Percentiles rank a stretch among this genome's conserved stretches.
phyloP scores from a whole-genome alignment of 1,284 basidiomycete genomes.

The Neotropicomus parvogracilis region DNA sequence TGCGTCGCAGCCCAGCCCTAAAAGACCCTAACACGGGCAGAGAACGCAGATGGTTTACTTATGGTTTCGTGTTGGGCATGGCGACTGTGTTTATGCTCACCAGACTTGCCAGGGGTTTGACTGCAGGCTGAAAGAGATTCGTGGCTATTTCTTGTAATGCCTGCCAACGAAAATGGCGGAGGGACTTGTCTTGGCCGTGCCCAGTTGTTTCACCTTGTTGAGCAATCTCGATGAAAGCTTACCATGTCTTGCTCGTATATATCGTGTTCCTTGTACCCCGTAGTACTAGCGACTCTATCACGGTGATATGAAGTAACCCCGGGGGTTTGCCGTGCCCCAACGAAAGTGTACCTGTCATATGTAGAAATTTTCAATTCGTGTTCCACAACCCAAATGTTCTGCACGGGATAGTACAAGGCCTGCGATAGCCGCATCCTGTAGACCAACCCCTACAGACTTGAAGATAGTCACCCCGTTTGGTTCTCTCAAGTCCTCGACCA shows the following conservation, averaged over 20 bases:
- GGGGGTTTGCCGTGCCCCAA: too few relatives aligned
- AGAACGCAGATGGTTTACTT: constrained; percentile 11
- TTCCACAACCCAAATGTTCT: constrained; percentile 38
- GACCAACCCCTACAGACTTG: constrained; percentile 73
- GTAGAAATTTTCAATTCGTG: constrained; percentile 39
- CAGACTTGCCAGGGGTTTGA: constrained; percentile 3
- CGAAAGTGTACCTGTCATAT: constrained; percentile 4
- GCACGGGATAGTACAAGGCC: constrained; percentile 42
- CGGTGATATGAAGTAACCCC: too few relatives aligned
- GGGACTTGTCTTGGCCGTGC: too few relatives aligned
- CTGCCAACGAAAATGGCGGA: too few relatives aligned
- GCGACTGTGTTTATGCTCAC: constrained; percentile 6
- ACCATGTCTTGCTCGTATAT: too few relatives aligned
- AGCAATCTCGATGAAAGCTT: too few relatives aligned
- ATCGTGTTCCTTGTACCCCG: too few relatives aligned
- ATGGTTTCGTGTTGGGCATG: constrained; percentile 21
- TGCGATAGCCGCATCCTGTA: constrained; percentile 75
- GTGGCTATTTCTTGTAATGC: neutral
- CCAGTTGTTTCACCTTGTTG: too few relatives aligned
- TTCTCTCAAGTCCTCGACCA: constrained; percentile 33
- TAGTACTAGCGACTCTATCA: too few relatives aligned
- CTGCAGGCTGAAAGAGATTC: too few relatives aligned
- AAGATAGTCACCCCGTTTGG: constrained; percentile 59
- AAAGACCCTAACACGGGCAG: neutral
- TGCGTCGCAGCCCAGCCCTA: neutral